phyloP scores from a whole-genome alignment of 768 basidiomycete genomes.

The Mrakia blollopis region DNA sequence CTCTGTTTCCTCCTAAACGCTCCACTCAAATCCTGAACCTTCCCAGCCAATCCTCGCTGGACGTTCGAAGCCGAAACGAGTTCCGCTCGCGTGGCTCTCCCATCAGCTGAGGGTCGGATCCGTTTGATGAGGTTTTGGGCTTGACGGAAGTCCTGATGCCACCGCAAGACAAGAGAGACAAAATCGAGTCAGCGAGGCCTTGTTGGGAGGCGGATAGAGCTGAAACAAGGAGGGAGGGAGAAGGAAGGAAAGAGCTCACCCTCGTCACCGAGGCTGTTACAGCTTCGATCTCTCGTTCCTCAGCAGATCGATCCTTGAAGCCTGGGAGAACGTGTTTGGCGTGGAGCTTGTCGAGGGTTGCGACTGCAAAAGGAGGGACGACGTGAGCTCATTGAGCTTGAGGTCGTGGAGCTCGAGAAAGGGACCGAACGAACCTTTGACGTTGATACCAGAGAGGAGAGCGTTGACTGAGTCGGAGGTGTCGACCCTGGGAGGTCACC shows the following conservation, averaged over 20 bases:
- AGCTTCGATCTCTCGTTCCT: conserved; percentile 88
- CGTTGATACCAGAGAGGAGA: conserved; percentile 60
- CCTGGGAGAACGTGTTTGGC: conserved; percentile 94
- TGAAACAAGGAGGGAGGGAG: too few species aligned
- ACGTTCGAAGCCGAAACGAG: conserved; percentile 61
- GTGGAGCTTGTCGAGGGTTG: conserved; percentile 87
- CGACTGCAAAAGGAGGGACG: conserved; percentile 52
- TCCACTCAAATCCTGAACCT: conserved; percentile 86
- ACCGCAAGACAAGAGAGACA: too few species aligned
- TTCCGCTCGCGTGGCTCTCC: conserved; percentile 11
- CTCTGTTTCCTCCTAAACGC: conserved; percentile 95
- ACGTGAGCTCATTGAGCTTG: not conserved
- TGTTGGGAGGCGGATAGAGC: too few species aligned
- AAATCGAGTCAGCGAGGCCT: too few species aligned
- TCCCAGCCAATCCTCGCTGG: conserved; percentile 90
- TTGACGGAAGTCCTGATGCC: conserved; percentile 66
- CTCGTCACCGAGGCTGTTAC: conserved; percentile 82
- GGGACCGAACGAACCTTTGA: conserved; percentile 63
- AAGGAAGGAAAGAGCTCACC: conserved; percentile 48
- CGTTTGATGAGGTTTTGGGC: conserved; percentile 63
- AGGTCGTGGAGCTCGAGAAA: not conserved
- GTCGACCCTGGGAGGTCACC: conserved; percentile 71
- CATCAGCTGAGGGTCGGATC: conserved; percentile 50
- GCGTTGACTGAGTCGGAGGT: conserved; percentile 82
- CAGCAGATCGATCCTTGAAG: conserved; percentile 86